Conservation (phyloP, 2,329 filamentous ascomycete species). For the Cladophialophora bantiana region DNA sequence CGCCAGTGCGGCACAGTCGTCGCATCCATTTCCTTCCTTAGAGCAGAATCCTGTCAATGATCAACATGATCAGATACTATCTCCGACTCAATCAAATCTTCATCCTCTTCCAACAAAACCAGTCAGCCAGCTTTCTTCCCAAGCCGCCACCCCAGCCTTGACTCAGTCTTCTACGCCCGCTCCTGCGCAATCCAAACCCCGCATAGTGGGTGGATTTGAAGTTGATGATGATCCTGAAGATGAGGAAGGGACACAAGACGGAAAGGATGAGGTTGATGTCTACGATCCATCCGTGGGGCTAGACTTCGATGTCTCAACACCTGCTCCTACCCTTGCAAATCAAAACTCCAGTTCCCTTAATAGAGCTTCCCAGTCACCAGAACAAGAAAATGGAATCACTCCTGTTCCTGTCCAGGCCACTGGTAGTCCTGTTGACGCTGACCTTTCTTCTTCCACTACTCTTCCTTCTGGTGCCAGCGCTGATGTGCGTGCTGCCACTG, state of each 20-base stretch:
- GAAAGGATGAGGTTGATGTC: conserved; percentile 41
- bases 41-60: conserved; percentile 30
- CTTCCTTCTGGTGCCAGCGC: conserved; percentile 55
- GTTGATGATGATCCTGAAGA: conserved; percentile 68
- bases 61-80: conserved; percentile 36
- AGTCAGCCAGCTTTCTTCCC: conserved; percentile 29
- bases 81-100: conserved; percentile 36
- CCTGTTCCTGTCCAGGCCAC: conserved; percentile 54
- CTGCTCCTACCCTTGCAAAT: conserved; percentile 34
- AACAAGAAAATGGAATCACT: conserved; percentile 59
- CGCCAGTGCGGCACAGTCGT: conserved; percentile 10
- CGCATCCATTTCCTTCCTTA: conserved; percentile 23
- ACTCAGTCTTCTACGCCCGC: conserved; percentile 46
- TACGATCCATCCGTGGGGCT: conserved; percentile 40
- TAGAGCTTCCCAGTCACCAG: conserved; percentile 64
- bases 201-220: conserved; percentile 65
- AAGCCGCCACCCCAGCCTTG: conserved; percentile 27
- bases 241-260: conserved; percentile 41
- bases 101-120: conserved; percentile 36
- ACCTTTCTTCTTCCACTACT: conserved; percentile 49
- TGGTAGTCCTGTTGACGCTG: conserved; percentile 56
- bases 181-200: conserved; percentile 48
- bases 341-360: conserved; percentile 33
- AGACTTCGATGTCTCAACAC: conserved; percentile 37
- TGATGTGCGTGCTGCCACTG: conserved; percentile 52